phyloP scores from a whole-genome alignment of 352 stramenopile genomes.

The Pythium coloratum region DNA sequence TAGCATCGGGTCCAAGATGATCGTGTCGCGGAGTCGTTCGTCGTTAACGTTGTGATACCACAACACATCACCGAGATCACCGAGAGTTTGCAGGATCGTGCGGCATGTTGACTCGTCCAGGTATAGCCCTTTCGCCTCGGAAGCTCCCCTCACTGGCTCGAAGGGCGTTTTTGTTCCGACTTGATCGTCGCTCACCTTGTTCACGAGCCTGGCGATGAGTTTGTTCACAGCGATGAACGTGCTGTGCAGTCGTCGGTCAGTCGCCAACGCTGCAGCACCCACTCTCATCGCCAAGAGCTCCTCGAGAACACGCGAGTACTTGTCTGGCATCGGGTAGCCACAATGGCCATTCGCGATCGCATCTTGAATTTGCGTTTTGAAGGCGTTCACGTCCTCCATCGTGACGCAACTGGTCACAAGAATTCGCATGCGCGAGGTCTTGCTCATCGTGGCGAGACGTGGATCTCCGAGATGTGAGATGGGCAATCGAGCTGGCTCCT shows the following conservation, averaged over 20 bases:
- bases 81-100: conserved; percentile 10
- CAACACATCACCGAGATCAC: conserved; percentile 20
- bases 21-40: not conserved
- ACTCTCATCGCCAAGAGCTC: not conserved
- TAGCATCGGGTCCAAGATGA: conserved; percentile 9
- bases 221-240: too few species aligned
- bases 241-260: not conserved
- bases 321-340: conserved; percentile 14
- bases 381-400: not conserved
- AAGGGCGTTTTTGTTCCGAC: too few species aligned
- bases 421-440: not conserved
- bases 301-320: conserved; percentile 1
- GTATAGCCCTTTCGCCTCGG: not conserved
- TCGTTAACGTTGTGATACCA: conserved; percentile 12
- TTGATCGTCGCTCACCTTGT: too few species aligned
- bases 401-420: not conserved
- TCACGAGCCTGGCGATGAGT: too few species aligned
- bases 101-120: not conserved
- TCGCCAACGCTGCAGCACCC: not conserved
- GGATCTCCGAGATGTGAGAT: too few species aligned
- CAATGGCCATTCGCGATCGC: not conserved
- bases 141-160: too few species aligned
- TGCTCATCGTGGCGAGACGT: too few species aligned
- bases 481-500: too few species aligned
- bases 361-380: not conserved